Base-by-base conservation (phyloP, 2,329 filamentous ascomycete genomes). In the Talaromyces marneffei region DNA sequence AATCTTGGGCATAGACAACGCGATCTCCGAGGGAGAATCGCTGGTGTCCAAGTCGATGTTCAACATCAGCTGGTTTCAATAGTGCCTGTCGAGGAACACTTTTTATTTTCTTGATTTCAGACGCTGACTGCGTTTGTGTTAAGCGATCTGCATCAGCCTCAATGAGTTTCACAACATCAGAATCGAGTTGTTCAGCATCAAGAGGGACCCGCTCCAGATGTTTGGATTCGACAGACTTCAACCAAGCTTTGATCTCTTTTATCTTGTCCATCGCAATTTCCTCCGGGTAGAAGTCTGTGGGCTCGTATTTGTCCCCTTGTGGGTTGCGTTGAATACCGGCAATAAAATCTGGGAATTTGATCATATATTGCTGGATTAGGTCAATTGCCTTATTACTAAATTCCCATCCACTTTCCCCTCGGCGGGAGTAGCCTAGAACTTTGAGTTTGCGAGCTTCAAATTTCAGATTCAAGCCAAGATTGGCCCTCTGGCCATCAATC, bases 391-490 rank as follows among this genome's bases (percentile, higher is more conserved):
- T 88, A 55, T 85, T 83, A 70, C 92, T 97, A 74, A 96, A 99
- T 75, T 99, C 94, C 95, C 95, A 99, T 5, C 95, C 94, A 29
- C 86, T 89, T 12, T 86, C 81, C 3, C 87, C 87, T 71, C 94
- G 94, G 68, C 92, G 89, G 25, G 93, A 96, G 75, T 97, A 99
- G 0, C 94, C 94, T 33, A 99, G 79, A 6, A 99, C 94, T 78
- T 99, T 99, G 68, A 92, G 83, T 76, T 97, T 96, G 77, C 91
- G 93, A 2, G 86, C 91, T 73, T 99, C 94, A 63, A 99, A 99
- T 74, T 99, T 99, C 66, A 99, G 82, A 70, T 99, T 99, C 64
- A 99, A 81, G 0, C 94, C 94, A 25, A 99, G 80, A 69, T 99
- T 99, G 64, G 96, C 83, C 68, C 90, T 89, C 62, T 92, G 80